Evolutionary conservation across 345 rosid species (phyloP), one percentile per base, ranked within the genome.

Genomic region (Populus euphratica): DNA sequence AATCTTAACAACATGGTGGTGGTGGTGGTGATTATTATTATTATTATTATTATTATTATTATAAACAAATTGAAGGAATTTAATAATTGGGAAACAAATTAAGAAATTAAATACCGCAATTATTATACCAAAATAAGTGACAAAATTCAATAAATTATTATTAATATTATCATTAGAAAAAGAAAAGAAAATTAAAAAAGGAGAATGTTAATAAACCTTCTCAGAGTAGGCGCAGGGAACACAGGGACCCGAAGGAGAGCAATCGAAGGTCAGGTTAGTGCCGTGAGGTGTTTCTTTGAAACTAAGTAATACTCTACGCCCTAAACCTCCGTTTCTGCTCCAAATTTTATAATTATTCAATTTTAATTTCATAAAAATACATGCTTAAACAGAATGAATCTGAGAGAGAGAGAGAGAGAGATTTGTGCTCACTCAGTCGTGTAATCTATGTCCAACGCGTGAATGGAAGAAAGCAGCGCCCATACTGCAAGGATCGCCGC

Each of bases 211-310:
- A 5, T 9, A 63, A 67, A 92, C 97, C 97, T 93, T 94, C 80
- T 92, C 97, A 18, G 94, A 91, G 86, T 90, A 90, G 50, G 76
- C 83, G 86, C 99, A 95, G 10, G 89, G 85, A 76, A 91, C 91
- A 78, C 99, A 95, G 72, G 98, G 92, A 64, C 98, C 98, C 18
- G 97, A 91, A 80, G 89, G 96, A 81, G 97, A 88, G 86, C 99
- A 95, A 13, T 88, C 91, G 80, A 88, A 93, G 76, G 98, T 88
- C 13, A 81, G 54, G 64, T 95, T 95, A 65, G 85, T 84, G 79
- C 96, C 99, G 56, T 75, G 59, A 1, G 89, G 86, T 44, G 83
- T 87, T 81, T 93, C 98, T 86, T 84, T 93, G 83, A 88, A 91
- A 73, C 93, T 85, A 73, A 89, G 80, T 71, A 93, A 85, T 14